These are phyloP conservation scores for Acanthamoeba healyi DNA, from an alignment of 208 protist genomes.

Conservation along the genomic window DNA sequence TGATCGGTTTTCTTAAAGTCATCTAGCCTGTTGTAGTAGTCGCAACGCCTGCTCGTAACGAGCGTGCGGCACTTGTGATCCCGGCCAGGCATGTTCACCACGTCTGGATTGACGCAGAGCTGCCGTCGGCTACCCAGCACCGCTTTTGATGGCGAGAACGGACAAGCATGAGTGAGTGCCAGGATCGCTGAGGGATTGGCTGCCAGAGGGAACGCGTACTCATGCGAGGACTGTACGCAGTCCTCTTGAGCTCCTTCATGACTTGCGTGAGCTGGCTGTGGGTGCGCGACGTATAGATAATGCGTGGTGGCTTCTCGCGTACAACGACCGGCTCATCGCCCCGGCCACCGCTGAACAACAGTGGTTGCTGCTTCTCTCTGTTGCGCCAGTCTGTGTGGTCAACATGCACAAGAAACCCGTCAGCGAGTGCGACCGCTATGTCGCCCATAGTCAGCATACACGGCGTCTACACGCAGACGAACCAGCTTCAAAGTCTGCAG, in stretches of 20 bases:
- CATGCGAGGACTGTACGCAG: constrained; percentile 90
- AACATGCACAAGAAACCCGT: neutral
- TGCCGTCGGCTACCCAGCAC: constrained; percentile 95
- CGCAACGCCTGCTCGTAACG: constrained; percentile 20
- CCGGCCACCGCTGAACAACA: constrained; percentile 37
- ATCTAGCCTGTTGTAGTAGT: constrained; percentile 59
- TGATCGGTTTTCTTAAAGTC: constrained; percentile 21
- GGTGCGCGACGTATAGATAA: constrained; percentile 97
- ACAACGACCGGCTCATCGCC: constrained; percentile 36
- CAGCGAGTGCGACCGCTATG: neutral
- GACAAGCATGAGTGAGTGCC: neutral
- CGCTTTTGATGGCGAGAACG: neutral
- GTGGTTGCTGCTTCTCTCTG: neutral
- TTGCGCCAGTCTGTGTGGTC: neutral
- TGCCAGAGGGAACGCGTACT: neutral
- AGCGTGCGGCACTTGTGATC: constrained; percentile 61
- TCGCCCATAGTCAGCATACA: too few relatives aligned
- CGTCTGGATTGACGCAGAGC: constrained; percentile 95
- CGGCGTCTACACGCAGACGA: neutral
- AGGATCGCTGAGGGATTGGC: neutral
- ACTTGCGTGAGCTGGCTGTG: constrained; percentile 97
- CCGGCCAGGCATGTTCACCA: constrained; percentile 39
- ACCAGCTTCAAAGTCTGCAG: neutral
- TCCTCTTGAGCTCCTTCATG: constrained; percentile 94
- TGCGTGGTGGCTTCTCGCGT: constrained; percentile 76